phyloP scores from a whole-genome alignment of 331 rosid species.

The Malus hybrid region DNA sequence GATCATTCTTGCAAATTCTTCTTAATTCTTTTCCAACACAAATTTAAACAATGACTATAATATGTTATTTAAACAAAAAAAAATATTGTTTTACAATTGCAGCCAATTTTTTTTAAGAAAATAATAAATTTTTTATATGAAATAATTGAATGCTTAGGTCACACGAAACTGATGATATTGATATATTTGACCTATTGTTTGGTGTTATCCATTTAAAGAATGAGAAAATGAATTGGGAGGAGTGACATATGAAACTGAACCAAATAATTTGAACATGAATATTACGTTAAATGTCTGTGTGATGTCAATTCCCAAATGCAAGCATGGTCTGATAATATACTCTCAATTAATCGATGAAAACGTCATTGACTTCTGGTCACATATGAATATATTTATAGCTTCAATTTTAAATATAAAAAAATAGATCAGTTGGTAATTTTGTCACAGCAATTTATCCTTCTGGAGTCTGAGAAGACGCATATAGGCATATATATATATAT shows the following conservation, averaged over 20 bases:
- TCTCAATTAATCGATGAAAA: background rate
- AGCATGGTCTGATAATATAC: background rate
- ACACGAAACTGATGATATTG: background rate
- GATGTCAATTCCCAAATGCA: background rate
- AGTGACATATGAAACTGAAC: background rate
- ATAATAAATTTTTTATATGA: background rate
- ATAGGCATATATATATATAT: too few species aligned
- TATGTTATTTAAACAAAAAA: background rate
- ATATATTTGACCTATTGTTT: background rate
- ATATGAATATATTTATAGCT: background rate
- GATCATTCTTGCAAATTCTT: too few species aligned
- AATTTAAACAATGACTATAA: background rate
- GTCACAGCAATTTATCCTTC: rapidly evolving
- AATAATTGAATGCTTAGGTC: background rate
- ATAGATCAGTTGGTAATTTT: rapidly evolving
- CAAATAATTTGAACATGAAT: background rate
- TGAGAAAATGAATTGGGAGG: background rate
- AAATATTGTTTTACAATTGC: too few species aligned
- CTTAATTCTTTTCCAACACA: background rate
- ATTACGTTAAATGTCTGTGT: background rate
- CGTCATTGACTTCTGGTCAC: background rate
- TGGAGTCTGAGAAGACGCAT: too few species aligned
- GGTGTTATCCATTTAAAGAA: background rate
- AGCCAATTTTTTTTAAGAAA: background rate
- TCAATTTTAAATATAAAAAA: too few species aligned